Percentiles rank a stretch among this genome's conserved stretches.
phyloP scores from a whole-genome alignment of 305 asterid species.

The Solanum hybrid region DNA sequence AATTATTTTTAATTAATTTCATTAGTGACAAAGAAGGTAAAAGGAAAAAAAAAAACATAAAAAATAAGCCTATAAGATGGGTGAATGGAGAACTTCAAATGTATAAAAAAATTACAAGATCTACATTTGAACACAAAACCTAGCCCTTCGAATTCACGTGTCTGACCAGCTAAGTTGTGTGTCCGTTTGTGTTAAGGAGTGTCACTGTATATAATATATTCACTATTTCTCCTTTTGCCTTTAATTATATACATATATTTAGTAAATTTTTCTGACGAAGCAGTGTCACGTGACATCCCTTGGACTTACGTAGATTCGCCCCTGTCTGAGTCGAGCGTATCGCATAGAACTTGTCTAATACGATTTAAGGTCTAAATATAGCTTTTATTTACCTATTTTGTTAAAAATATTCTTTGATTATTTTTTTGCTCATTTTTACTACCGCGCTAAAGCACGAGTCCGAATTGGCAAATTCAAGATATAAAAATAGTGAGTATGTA shows the following conservation, averaged over 20 bases:
- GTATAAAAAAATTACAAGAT: not conserved
- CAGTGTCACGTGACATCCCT: not conserved
- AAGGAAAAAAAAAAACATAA: not conserved
- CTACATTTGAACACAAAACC: not conserved
- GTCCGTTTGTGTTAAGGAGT: not conserved
- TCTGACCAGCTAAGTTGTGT: not conserved
- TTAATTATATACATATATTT: no score
- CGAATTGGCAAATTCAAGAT: not conserved
- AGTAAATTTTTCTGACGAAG: no score
- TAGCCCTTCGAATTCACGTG: not conserved
- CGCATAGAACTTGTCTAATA: not conserved
- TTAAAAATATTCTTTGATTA: no score
- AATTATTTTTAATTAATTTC: no score
- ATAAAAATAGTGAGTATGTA: not conserved
- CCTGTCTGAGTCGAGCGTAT: not conserved
- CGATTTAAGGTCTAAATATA: no score
- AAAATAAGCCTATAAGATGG: not conserved
- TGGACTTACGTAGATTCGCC: no score
- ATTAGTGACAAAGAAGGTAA: not conserved
- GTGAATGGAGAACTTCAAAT: no score
- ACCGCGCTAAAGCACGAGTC: not conserved
- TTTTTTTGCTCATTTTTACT: not conserved
- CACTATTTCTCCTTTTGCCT: not conserved
- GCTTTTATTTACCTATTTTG: no score
- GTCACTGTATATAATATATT: not conserved